These are phyloP conservation scores for Pseudogymnoascus pannorum DNA, from an alignment of 2,329 filamentous ascomycete genomes.

Conservation along the genomic window DNA sequence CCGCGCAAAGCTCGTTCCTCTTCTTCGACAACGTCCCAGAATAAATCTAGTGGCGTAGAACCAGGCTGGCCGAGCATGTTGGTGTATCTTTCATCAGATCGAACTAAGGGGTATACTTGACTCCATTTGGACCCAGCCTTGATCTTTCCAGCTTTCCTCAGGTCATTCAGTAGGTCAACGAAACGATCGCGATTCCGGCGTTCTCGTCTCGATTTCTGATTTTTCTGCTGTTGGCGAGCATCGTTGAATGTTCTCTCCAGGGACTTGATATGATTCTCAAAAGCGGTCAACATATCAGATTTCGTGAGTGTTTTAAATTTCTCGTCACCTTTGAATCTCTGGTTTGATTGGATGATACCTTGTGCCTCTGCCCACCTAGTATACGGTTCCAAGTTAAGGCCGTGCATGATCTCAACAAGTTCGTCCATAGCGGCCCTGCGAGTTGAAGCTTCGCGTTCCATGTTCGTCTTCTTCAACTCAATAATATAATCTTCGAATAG, in stretches of 20 bases:
- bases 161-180: constrained; percentile 63
- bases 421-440: constrained; percentile 81
- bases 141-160: constrained; percentile 70
- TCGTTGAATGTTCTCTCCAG: constrained; percentile 91
- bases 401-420: constrained; percentile 68
- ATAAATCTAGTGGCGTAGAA: constrained; percentile 81
- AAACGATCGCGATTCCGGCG: constrained; percentile 82
- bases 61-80: constrained; percentile 78
- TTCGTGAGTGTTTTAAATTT: constrained; percentile 82
- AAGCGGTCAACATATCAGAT: constrained; percentile 83
- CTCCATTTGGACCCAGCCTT: constrained; percentile 89
- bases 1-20: constrained; percentile 81
- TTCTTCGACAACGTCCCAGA: constrained; percentile 93
- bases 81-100: constrained; percentile 74
- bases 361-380: constrained; percentile 92
- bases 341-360: constrained; percentile 68
- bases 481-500: constrained; percentile 91
- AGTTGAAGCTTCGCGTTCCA: constrained; percentile 63
- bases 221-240: constrained; percentile 79
- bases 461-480: constrained; percentile 72
- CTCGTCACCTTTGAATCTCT: constrained; percentile 70
- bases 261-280: constrained; percentile 90
- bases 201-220: constrained; percentile 69
- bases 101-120: constrained; percentile 65
- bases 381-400: constrained; percentile 81